Base-by-base conservation (phyloP, 192 early-diverging fungal species). In the Jimgerdemannia flammicorona region DNA sequence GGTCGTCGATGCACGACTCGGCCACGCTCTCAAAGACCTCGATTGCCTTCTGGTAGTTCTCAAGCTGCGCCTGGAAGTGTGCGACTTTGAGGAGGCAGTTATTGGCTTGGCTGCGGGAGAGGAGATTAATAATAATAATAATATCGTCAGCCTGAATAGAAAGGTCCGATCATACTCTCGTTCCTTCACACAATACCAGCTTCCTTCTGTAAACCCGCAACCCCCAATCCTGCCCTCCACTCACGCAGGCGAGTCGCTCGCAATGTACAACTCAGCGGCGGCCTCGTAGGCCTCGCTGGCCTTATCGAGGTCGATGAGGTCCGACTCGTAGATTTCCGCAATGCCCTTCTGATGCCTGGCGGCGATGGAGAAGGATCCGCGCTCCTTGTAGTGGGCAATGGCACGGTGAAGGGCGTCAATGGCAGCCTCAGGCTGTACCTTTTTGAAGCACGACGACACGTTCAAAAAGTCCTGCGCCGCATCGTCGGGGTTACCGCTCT, bases 301-400 rank as follows among this genome's bases (percentile, higher is more conserved):
- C 19, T 88, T 88, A 59, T 91, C 88, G 40, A 91, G 71, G 84
- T 97, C 93, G 39, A 87, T 87, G 18, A 97, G 79, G 68, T 97
- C 94, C 40, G 85, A 87, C 76, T 97, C 95, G 80, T 95, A 96
- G 54, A 97, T 94, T 19, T 82, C 81, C 20, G 96, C 98, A 84
- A 99, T 91, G 66, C 96, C 94, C 80, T 98, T 95, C 80, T 96
- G 91, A 78, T 98, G 95, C 67, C 87, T 87, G n/a, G 98, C 98
- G 29, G 98, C 98, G 3, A 88, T 85, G 67, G 90, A 88, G 84
- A 99, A 98, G 17, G 92, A 85, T 64, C 97, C 97, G 49, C 88
- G 83, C 78, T 95, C 94, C 9, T 90, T 95, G 71, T 96, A 86
- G 54, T 98, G 90, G 6, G 75, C 75, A 7, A 99, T 93, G 2